These are phyloP conservation scores for Colletotrichum lentis DNA, from an alignment of 2,329 filamentous ascomycete species.

Conservation along the genomic window DNA sequence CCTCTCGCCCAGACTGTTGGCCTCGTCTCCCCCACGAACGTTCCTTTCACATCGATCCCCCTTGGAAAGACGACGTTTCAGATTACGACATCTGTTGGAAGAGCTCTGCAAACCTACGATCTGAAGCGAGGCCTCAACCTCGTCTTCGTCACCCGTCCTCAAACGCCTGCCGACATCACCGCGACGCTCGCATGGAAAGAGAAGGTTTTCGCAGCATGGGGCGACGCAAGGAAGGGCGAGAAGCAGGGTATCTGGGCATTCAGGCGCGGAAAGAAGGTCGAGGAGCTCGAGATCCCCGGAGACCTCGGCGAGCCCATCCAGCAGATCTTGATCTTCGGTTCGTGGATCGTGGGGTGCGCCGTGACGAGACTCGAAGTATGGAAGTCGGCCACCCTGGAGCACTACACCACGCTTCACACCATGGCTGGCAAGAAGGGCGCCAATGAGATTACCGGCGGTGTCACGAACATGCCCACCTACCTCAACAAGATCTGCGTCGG, in stretches of 20 bases:
- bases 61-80: slow-evolving; percentile 96
- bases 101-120: slow-evolving; percentile 94
- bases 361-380: slow-evolving; percentile 83
- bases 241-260: slow-evolving; percentile 85
- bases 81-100: slow-evolving; percentile 92
- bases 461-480: slow-evolving; percentile 91
- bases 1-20: slow-evolving; percentile 75
- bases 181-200: slow-evolving; percentile 89
- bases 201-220: slow-evolving; percentile 89
- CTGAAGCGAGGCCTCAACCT: slow-evolving; percentile 88
- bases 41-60: slow-evolving; percentile 89
- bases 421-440: slow-evolving; percentile 64
- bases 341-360: slow-evolving; percentile 87
- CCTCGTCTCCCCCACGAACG: slow-evolving; percentile 86
- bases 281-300: slow-evolving; percentile 73
- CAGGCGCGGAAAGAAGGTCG: slow-evolving; percentile 86
- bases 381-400: slow-evolving; percentile 83
- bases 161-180: slow-evolving; percentile 86
- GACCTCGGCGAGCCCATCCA: slow-evolving; percentile 75
- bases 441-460: slow-evolving; percentile 76
- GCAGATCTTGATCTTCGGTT: slow-evolving; percentile 83
- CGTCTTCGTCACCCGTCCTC: slow-evolving; percentile 90
- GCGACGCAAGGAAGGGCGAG: slow-evolving; percentile 62
- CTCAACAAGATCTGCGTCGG: slow-evolving; percentile 96
- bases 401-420: slow-evolving; percentile 84